A percentile compares a stretch with the other conserved stretches of the same genome.
Evolutionary conservation across 768 basidiomycete species (phyloP).

Genomic region (Mycena latifolia): DNA sequence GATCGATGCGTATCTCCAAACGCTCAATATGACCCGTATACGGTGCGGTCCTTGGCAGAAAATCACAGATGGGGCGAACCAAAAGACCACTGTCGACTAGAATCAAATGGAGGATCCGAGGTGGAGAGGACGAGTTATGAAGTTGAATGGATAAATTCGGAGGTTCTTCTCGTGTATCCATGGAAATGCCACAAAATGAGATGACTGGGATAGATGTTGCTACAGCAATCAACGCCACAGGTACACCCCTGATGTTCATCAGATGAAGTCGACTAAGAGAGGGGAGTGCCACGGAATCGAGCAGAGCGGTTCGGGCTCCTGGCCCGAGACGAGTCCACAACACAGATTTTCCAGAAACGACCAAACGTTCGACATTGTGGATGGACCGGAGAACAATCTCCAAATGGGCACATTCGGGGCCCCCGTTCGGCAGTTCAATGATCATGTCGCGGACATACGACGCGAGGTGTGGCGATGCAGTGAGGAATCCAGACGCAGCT

Average conservation of each 20-base stretch:
- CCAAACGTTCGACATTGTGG: conserved; percentile 6
- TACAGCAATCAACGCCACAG: conserved; percentile 3
- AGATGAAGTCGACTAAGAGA: conserved; percentile 3
- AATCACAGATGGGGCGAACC: not conserved
- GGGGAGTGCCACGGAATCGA: conserved; percentile 5
- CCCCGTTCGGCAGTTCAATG: not conserved
- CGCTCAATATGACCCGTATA: conserved; percentile 4
- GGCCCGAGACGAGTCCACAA: not conserved
- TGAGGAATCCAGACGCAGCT: not conserved
- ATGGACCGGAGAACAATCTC: not conserved
- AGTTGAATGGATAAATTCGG: not conserved
- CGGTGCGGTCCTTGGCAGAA: not conserved
- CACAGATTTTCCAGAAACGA: not conserved
- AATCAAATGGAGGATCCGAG: conserved; percentile 4
- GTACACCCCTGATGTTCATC: not conserved
- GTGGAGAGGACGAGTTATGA: not conserved
- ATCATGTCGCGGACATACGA: conserved; percentile 14
- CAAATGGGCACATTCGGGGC: not conserved
- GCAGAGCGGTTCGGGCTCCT: not conserved
- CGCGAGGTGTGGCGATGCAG: conserved; percentile 17
- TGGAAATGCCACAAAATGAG: not conserved
- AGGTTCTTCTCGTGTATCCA: not conserved
- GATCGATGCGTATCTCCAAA: not conserved
- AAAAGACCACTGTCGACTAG: not conserved
- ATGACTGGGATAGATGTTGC: conserved; percentile 8